Conservation (phyloP, 2,329 filamentous ascomycete species). For the Fusarium sp. region DNA sequence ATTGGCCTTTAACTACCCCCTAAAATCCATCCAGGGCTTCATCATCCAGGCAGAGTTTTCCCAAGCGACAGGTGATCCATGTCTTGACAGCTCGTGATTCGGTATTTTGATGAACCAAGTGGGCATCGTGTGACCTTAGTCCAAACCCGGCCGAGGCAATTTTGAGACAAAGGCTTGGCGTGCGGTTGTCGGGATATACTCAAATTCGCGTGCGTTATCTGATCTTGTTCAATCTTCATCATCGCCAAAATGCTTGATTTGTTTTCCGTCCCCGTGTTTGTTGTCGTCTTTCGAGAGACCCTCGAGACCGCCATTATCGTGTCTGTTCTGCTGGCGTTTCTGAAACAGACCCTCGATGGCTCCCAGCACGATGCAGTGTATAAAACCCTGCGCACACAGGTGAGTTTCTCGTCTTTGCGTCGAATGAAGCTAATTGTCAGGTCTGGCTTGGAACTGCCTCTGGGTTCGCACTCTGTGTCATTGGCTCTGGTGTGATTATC, state of each 20-base stretch:
- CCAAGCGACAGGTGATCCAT: slow-evolving; percentile 15
- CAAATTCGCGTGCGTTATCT: slow-evolving; percentile 33
- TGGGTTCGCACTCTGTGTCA: slow-evolving; percentile 67
- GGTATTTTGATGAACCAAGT: slow-evolving; percentile 26
- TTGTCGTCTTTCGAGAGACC: slow-evolving; percentile 89
- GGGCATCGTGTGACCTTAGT: slow-evolving; percentile 40
- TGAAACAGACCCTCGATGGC: slow-evolving; percentile 81
- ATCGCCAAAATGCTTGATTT: slow-evolving; percentile 68
- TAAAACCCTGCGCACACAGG: slow-evolving; percentile 76
- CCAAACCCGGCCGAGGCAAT: slow-evolving; percentile 34
- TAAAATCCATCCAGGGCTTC: slow-evolving; percentile 1
- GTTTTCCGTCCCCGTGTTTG: slow-evolving; percentile 86
- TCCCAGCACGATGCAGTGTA: slow-evolving; percentile 74
- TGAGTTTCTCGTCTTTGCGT: slow-evolving; percentile 50
- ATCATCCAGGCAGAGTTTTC: slow-evolving; percentile 26
- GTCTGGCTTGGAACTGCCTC: slow-evolving; percentile 67
- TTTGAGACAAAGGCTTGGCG: slow-evolving; percentile 26
- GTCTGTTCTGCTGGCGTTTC: slow-evolving; percentile 84
- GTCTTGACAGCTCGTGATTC: slow-evolving; percentile 26
- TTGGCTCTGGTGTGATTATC: slow-evolving; percentile 76
- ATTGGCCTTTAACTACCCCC: background rate
- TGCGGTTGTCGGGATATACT: slow-evolving; percentile 25
- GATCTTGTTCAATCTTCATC: slow-evolving; percentile 20
- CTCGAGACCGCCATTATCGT: slow-evolving; percentile 88
- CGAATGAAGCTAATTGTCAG: slow-evolving; percentile 46